Evolutionary conservation across 495 filamentous ascomycete species (phyloP).

Genomic region (Aspergillus carlsbadensis): DNA sequence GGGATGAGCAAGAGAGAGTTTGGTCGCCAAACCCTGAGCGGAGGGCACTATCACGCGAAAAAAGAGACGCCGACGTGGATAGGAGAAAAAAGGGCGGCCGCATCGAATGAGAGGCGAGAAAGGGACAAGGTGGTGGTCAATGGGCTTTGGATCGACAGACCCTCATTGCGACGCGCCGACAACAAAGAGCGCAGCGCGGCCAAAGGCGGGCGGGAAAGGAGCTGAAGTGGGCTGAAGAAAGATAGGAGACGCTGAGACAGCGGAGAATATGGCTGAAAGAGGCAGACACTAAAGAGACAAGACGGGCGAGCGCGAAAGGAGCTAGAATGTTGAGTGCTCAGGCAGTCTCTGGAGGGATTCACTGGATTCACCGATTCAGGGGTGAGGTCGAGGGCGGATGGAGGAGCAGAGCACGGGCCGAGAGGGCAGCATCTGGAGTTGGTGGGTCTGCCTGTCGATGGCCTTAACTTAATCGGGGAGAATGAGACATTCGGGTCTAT

Average conservation of each 20-base stretch:
- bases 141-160: conserved; percentile 23
- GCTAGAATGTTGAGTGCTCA: neutral
- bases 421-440: neutral
- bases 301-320: neutral
- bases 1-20: conserved; percentile 3
- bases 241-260: neutral
- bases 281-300: neutral
- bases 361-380: too few species aligned
- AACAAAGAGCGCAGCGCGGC: neutral
- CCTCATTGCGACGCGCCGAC: conserved; percentile 19
- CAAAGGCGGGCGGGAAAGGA: neutral
- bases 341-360: neutral
- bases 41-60: conserved; percentile 4
- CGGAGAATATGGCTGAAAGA: neutral
- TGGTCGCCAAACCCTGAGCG: neutral
- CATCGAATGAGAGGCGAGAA: conserved; percentile 15
- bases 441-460: neutral
- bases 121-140: conserved; percentile 18
- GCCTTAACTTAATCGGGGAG: neutral
- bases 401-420: too few species aligned
- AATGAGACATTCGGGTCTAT: neutral
- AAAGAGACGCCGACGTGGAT: conserved; percentile 1
- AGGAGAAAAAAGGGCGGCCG: conserved; percentile 6
- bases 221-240: neutral
- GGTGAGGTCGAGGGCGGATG: too few species aligned